Evolutionary conservation across 225 moss, liverwort and hornwort genomes (phyloP).

Genomic region (Polytrichum commune): DNA sequence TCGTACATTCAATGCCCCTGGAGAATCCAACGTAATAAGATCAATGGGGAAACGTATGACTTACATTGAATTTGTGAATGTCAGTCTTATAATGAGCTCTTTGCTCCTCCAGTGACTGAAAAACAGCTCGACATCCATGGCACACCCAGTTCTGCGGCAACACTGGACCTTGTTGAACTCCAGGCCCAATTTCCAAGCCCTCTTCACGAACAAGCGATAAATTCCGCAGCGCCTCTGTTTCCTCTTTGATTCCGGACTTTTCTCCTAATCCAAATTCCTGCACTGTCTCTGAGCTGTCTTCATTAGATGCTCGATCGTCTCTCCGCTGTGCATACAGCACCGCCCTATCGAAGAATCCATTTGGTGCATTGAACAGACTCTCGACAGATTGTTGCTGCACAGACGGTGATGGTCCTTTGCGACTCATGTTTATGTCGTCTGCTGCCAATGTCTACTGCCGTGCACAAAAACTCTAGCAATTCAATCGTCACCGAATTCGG

Average conservation of each 20-base stretch:
- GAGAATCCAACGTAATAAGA: no score
- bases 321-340: slow-evolving; percentile 38
- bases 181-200: slow-evolving; percentile 6
- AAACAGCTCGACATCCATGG: slow-evolving; percentile 66
- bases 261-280: not conserved
- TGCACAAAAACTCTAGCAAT: no score
- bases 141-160: slow-evolving; percentile 60
- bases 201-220: slow-evolving; percentile 3
- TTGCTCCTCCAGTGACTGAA: slow-evolving; percentile 78
- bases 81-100: slow-evolving; percentile 89
- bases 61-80: slow-evolving; percentile 83
- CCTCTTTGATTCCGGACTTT: slow-evolving; percentile 13
- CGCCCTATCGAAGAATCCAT: slow-evolving; percentile 57
- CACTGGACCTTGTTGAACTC: slow-evolving; percentile 10
- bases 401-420: not conserved
- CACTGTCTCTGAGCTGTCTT: not conserved
- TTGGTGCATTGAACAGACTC: slow-evolving; percentile 45
- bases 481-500: no score
- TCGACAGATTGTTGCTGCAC: not conserved
- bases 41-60: not conserved
- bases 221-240: slow-evolving; percentile 1
- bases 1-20: no score
- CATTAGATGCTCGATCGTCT: slow-evolving; percentile 10
- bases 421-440: not conserved
- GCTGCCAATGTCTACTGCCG: no score